These are phyloP conservation scores for Pseudogymnoascus sp. DNA, from an alignment of 2,329 filamentous ascomycete genomes.

Conservation along the genomic window DNA sequence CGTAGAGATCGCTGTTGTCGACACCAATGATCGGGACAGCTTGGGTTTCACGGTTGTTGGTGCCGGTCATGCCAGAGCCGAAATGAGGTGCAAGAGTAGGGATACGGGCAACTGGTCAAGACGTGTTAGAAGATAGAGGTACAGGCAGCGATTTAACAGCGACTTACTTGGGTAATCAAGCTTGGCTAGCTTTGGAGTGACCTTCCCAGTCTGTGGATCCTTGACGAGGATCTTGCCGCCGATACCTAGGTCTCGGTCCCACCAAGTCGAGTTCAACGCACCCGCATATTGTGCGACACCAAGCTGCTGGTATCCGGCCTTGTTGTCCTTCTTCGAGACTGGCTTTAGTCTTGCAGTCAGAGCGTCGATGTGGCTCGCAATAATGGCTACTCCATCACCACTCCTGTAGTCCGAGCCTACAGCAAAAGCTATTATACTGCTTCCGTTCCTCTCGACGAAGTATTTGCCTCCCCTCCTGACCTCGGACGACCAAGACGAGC, in stretches of 20 bases:
- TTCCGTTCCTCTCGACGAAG: slow-evolving; percentile 78
- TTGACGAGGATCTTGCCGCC: slow-evolving; percentile 83
- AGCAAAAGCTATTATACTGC: slow-evolving; percentile 75
- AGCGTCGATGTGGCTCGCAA: slow-evolving; percentile 89
- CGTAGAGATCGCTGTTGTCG: slow-evolving; percentile 56
- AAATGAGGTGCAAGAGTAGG: slow-evolving; percentile 93
- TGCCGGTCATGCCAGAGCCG: slow-evolving; percentile 61
- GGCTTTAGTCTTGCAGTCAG: slow-evolving; percentile 88
- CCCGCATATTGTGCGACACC: slow-evolving; percentile 92
- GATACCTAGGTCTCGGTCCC: slow-evolving; percentile 89
- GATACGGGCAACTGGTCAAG: slow-evolving; percentile 61
- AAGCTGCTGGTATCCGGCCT: slow-evolving; percentile 79
- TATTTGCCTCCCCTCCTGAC: slow-evolving; percentile 79
- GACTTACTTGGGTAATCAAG: slow-evolving; percentile 72
- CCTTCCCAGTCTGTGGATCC: slow-evolving; percentile 64
- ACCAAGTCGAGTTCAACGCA: slow-evolving; percentile 83
- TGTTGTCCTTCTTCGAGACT: slow-evolving; percentile 73
- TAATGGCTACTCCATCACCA: slow-evolving; percentile 79
- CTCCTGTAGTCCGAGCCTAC: slow-evolving; percentile 73
- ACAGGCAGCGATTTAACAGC: background rate
- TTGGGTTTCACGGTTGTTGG: slow-evolving; percentile 78
- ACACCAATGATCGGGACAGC: slow-evolving; percentile 91
- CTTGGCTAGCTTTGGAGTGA: slow-evolving; percentile 75
- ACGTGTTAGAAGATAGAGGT: slow-evolving; percentile 14
- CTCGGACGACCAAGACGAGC: slow-evolving; percentile 66